phyloP scores from a whole-genome alignment of 1,284 basidiomycete genomes.

The Retiboletus fuscus region DNA sequence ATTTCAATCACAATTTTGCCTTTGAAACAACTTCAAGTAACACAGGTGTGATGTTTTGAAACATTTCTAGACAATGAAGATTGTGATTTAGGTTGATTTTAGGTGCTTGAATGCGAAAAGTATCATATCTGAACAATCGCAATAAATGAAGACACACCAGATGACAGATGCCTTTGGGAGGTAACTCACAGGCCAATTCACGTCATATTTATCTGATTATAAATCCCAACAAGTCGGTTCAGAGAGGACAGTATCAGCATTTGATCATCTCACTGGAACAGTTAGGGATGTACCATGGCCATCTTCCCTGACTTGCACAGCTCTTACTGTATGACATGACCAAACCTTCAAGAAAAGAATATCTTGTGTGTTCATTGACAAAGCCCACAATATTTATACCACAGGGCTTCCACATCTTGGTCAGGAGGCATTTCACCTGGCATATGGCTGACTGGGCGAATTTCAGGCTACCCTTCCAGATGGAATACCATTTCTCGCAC shows the following conservation, averaged over 20 bases:
- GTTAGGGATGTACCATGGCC: conserved; percentile 17
- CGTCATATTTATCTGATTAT: neutral
- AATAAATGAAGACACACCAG: too few species aligned
- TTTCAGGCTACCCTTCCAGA: neutral
- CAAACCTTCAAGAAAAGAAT: neutral
- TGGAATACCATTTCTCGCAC: conserved; percentile 5
- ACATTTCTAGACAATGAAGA: too few species aligned
- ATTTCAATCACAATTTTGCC: too few species aligned
- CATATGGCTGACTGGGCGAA: neutral
- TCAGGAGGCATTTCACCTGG: conserved; percentile 5
- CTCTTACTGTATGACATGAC: conserved; percentile 10
- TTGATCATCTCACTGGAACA: conserved; percentile 25
- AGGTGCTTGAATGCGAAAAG: neutral
- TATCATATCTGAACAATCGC: conserved; percentile 7
- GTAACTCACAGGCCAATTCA: neutral
- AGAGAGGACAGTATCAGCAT: neutral
- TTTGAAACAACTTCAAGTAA: too few species aligned
- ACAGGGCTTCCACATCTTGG: neutral
- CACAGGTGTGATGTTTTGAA: too few species aligned
- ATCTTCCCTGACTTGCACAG: conserved; percentile 11
- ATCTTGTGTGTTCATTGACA: conserved; percentile 13
- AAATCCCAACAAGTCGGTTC: neutral
- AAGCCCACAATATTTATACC: conserved; percentile 23
- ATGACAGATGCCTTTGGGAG: conserved; percentile 11
- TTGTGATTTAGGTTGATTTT: too few species aligned